Evolutionary conservation across 2,329 filamentous ascomycete genomes (phyloP), one percentile per base, ranked within the genome.

Genomic region (Colletotrichum falcatum): DNA sequence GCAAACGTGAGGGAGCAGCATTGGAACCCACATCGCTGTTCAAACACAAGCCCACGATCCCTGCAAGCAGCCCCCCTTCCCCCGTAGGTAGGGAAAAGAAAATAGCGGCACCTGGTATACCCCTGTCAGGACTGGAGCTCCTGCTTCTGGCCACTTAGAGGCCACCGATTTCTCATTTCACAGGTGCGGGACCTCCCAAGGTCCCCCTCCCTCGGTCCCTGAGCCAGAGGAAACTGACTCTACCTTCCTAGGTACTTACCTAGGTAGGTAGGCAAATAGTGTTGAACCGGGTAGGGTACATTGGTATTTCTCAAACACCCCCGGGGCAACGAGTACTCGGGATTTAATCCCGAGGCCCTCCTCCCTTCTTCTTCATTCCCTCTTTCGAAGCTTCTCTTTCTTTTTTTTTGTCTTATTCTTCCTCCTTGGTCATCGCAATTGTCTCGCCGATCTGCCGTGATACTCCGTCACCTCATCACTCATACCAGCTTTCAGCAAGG

Each of bases 81-180:
- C 53, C 61, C 66, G 30, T 55, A 61, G 51, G 23, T 51, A 39
- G 20, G 18, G 30, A 61, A 53, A 61, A 60, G 49, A 28, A 66
- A 70, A 54, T 39, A 70, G 64, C 58, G 67, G 64, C 23, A 33
- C 64, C 37, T 51, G 42, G 35, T 23, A 63, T 9, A 28, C 64
- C 63, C 67, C 37, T 46, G 63, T 59, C 28, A 18, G 35, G 28
- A 61, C 67, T 62, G 67, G 58, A 62, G 67, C 67, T 62, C 37
- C 28, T 14, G 49, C 44, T 53, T 67, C 58, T 61, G 66, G 12
- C 70, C 70, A 70, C 12, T 72, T 62, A 72, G 51, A 59, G 58
- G 7, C 20, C 46, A n/a, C 12, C 66, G 61, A 72, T 70, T 72
- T 70, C 66, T 62, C 53, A 72, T 72, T 70, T 59, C 58, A 58